Conservation (phyloP, 805 yeast species). For the Zygoascus bituminiphila region DNA sequence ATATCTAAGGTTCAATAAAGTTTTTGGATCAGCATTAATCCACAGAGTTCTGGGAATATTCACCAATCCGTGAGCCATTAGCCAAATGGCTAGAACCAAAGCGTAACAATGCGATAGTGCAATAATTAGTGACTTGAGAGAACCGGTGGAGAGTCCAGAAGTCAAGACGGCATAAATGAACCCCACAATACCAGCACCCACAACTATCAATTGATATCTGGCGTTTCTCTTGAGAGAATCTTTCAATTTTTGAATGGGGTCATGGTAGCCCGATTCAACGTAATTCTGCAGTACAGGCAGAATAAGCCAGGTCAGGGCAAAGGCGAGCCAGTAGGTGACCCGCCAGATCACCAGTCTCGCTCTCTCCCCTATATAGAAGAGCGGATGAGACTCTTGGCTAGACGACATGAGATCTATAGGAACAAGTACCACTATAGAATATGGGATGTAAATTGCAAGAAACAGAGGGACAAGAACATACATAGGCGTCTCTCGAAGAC, state of each 20-base stretch:
- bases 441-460: conserved; percentile 62
- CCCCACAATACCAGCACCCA: conserved; percentile 45
- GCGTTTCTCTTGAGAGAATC: conserved; percentile 53
- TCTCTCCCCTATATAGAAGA: conserved; percentile 42
- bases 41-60: conserved; percentile 49
- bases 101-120: conserved; percentile 75
- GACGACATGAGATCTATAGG: conserved; percentile 68
- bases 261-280: conserved; percentile 60
- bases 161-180: conserved; percentile 50
- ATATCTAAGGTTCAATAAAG: conserved; percentile 36
- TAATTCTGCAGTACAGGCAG: conserved; percentile 68
- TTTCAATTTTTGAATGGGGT: conserved; percentile 36
- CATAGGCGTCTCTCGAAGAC: conserved; percentile 31
- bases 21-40: conserved; percentile 30
- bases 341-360: conserved; percentile 59
- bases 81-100: conserved; percentile 65
- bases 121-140: conserved; percentile 58
- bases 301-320: conserved; percentile 67
- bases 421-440: conserved; percentile 61
- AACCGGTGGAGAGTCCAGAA: conserved; percentile 45
- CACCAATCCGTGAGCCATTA: conserved; percentile 76
- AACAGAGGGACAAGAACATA: conserved; percentile 42
- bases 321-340: conserved; percentile 71
- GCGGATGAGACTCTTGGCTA: conserved; percentile 29
- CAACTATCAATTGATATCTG: conserved; percentile 51